These are phyloP conservation scores for Camelina neglecta DNA, from an alignment of 345 rosid species.

Conservation along the genomic window DNA sequence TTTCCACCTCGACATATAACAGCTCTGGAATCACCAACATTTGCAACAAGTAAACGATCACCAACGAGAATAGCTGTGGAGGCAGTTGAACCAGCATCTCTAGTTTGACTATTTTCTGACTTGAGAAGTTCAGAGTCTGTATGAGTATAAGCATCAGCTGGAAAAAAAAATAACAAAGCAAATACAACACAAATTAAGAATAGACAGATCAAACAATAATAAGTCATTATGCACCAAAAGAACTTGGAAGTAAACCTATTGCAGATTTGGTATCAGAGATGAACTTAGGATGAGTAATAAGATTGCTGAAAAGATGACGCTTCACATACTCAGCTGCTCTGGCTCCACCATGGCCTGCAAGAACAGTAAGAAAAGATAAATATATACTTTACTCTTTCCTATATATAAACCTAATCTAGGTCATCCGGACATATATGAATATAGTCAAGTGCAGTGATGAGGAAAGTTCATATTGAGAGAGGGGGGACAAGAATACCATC, in stretches of 20 bases:
- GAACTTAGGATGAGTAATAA: slow-evolving; percentile 92
- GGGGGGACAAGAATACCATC: slow-evolving; percentile 60
- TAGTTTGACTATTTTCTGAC: slow-evolving; percentile 81
- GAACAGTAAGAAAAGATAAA: not conserved
- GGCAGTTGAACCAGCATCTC: slow-evolving; percentile 99
- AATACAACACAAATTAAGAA: not conserved
- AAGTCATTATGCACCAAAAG: not conserved
- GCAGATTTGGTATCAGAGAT: slow-evolving; percentile 95
- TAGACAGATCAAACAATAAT: not conserved
- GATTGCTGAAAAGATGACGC: slow-evolving; percentile 90
- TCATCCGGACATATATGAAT: too few species aligned
- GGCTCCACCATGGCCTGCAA: slow-evolving; percentile 96
- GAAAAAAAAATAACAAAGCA: not conserved
- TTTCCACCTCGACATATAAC: slow-evolving; percentile 91
- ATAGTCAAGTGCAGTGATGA: too few species aligned
- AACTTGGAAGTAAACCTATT: slow-evolving; percentile 63
- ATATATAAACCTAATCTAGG: too few species aligned
- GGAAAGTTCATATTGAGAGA: not conserved
- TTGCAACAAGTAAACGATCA: slow-evolving; percentile 89
- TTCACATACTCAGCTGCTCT: slow-evolving; percentile 99
- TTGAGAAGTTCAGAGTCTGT: slow-evolving; percentile 95
- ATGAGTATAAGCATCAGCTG: slow-evolving; percentile 92
- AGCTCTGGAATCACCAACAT: slow-evolving; percentile 99
- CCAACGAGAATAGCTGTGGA: slow-evolving; percentile 96
- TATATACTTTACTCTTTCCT: too few species aligned